These are phyloP conservation scores for Dactylellina cionopaga DNA, from an alignment of 2,329 filamentous ascomycete species.

Conservation along the genomic window DNA sequence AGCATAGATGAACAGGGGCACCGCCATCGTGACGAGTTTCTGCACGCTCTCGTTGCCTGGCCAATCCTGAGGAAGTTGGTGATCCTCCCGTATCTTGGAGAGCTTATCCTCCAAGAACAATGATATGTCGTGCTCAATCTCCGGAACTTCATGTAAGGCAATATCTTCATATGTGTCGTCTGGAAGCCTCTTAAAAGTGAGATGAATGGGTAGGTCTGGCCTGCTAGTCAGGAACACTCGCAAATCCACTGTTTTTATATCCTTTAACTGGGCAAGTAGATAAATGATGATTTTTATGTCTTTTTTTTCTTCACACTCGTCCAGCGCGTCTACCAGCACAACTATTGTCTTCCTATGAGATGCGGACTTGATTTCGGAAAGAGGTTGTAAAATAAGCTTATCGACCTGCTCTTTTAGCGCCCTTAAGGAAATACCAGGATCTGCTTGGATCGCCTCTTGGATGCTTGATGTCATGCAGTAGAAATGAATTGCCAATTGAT, in stretches of 20 bases:
- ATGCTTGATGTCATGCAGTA: neutral
- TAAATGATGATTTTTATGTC: slow-evolving; percentile 52
- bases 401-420: slow-evolving; percentile 61
- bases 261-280: slow-evolving; percentile 38
- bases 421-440: slow-evolving; percentile 52
- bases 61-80: slow-evolving; percentile 33
- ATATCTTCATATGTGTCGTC: slow-evolving; percentile 33
- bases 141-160: slow-evolving; percentile 23
- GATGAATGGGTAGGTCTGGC: slow-evolving; percentile 54
- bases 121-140: slow-evolving; percentile 57
- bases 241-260: slow-evolving; percentile 38
- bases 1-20: slow-evolving; percentile 57
- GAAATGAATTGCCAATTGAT: neutral
- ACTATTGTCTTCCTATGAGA: too few relatives aligned
- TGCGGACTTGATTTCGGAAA: slow-evolving; percentile 52
- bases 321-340: slow-evolving; percentile 59
- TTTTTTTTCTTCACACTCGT: slow-evolving; percentile 57
- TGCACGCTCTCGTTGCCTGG: slow-evolving; percentile 47
- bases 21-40: slow-evolving; percentile 52
- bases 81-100: slow-evolving; percentile 34
- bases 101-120: slow-evolving; percentile 53
- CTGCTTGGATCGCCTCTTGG: slow-evolving; percentile 1
- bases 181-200: slow-evolving; percentile 50
- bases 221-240: slow-evolving; percentile 55
- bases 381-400: slow-evolving; percentile 60